A percentile compares a stretch with the other conserved stretches of the same genome.
These are phyloP conservation scores for Moniliophthora roreri DNA, from an alignment of 1,284 basidiomycete genomes.

Conservation along the genomic window DNA sequence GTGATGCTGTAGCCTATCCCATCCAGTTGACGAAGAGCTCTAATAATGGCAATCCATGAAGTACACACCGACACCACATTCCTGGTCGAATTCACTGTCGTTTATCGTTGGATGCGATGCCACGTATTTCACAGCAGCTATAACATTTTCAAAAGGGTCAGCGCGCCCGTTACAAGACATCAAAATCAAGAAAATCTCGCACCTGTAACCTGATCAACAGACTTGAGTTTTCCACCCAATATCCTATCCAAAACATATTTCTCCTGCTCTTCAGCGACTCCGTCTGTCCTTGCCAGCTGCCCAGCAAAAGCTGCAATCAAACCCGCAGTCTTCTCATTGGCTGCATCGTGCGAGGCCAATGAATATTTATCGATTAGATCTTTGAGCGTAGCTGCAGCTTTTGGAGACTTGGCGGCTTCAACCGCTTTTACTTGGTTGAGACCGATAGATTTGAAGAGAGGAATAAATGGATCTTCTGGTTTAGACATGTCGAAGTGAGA, in stretches of 20 bases:
- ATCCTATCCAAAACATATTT: constrained; percentile 73
- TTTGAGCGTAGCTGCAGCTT: constrained; percentile 71
- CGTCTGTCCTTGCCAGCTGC: constrained; percentile 54
- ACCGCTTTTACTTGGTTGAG: constrained; percentile 78
- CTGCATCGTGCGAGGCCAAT: constrained; percentile 51
- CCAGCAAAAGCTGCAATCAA: constrained; percentile 73
- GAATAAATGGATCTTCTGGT: constrained; percentile 42
- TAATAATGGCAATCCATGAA: neutral
- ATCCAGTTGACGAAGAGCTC: constrained; percentile 6
- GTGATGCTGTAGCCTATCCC: constrained; percentile 78
- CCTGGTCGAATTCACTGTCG: constrained; percentile 73
- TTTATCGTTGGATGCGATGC: constrained; percentile 62
- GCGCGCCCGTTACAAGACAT: neutral
- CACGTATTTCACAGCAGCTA: constrained; percentile 82
- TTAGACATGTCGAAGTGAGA: constrained; percentile 7
- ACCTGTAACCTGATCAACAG: constrained; percentile 88
- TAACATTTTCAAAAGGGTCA: neutral
- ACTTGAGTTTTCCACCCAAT: constrained; percentile 72
- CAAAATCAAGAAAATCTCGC: constrained; percentile 9
- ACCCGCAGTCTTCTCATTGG: constrained; percentile 76
- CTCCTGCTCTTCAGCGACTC: constrained; percentile 52
- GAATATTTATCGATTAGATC: constrained; percentile 66
- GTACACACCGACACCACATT: constrained; percentile 86
- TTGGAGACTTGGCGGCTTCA: constrained; percentile 81
- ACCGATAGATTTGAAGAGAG: constrained; percentile 80